Base-by-base conservation (phyloP, 2,329 filamentous ascomycete species). In the Leptographium wingfieldii region DNA sequence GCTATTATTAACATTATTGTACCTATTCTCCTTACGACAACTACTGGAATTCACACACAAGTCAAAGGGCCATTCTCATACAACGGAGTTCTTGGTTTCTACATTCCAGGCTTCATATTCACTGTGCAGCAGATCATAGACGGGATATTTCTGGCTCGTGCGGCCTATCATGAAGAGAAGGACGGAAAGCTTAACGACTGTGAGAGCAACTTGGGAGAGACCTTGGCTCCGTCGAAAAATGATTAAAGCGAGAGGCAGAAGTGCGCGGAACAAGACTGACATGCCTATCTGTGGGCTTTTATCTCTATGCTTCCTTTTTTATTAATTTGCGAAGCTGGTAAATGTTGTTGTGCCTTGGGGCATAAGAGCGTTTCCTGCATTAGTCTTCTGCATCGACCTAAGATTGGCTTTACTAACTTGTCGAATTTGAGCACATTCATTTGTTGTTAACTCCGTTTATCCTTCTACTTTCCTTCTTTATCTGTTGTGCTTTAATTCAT, bases 11-110 rank as follows among this genome's bases (percentile, higher is more conserved):
- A 61, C 38, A 49, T 61, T 3, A 33, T 61, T 11, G 55, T 61
- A 57, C 60, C 60, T n/a, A 59, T 59, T 27, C 56, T 61, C 19
- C 59, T 61, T 40, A 46, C 57, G 22, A 56, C 48, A 4, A 57
- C 60, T 31, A 55, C 60, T 10, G 60, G 56, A 29, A 56, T 59
- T 16, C 60, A 61, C 38, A 59, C 56, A 1, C 29, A 51, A 12
- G n/a, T 60, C 51, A 49, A 11, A 35, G 59, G 59, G 1, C 55
- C 59, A 16, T 57, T 60, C 25, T 56, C 59, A 5, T 60, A 56
- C 31, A 60, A 60, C 43, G 59, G 59, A 5, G 52, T 57, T 5
- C 38, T 60, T n/a, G 56, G 55, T 0, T 60, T 60, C 12, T 60
- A 19, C 22, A 49, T 60, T 14, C 52, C 58, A 9, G 59, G 59